Percentiles rank a stretch among this genome's conserved stretches.
phyloP scores from a whole-genome alignment of 179 eudicot species.

The Spergularia azorica region DNA sequence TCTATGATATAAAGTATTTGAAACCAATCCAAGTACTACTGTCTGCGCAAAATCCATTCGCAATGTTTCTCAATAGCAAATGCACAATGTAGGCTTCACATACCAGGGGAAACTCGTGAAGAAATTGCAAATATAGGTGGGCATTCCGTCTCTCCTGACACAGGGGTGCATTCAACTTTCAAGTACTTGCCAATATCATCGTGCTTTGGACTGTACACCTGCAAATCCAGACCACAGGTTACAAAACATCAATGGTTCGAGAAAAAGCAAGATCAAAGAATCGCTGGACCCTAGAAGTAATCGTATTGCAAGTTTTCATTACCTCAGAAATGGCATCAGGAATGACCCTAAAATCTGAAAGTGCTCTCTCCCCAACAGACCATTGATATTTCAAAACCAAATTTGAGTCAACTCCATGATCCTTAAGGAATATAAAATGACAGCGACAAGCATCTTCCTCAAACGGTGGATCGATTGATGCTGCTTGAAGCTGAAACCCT shows the following conservation, averaged over 20 bases:
- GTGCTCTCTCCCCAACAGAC: conserved; percentile 77
- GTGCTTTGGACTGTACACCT: conserved; percentile 82
- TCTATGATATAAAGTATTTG: neutral
- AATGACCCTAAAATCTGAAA: conserved; percentile 65
- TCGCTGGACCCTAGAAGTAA: neutral
- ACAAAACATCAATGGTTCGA: conserved; percentile 11
- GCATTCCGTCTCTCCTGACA: conserved; percentile 64
- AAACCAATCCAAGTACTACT: conserved; percentile 1
- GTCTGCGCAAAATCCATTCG: neutral
- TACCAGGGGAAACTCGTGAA: conserved; percentile 84
- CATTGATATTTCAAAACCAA: conserved; percentile 85
- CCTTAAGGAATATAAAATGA: conserved; percentile 76
- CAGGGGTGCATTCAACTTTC: conserved; percentile 88
- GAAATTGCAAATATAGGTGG: conserved; percentile 85
- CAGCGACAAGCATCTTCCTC: conserved; percentile 95
- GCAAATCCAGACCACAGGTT: conserved; percentile 20
- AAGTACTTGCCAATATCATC: conserved; percentile 63
- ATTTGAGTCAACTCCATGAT: conserved; percentile 52
- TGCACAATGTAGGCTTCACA: conserved; percentile 11
- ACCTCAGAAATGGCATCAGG: conserved; percentile 80
- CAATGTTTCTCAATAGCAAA: conserved; percentile 12
- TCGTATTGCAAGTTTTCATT: conserved; percentile 15
- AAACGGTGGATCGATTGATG: conserved; percentile 77
- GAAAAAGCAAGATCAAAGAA: neutral
- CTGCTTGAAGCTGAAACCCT: conserved; percentile 75